Conservation (phyloP, 805 yeast genomes). For the Soucietia sequanensis region DNA sequence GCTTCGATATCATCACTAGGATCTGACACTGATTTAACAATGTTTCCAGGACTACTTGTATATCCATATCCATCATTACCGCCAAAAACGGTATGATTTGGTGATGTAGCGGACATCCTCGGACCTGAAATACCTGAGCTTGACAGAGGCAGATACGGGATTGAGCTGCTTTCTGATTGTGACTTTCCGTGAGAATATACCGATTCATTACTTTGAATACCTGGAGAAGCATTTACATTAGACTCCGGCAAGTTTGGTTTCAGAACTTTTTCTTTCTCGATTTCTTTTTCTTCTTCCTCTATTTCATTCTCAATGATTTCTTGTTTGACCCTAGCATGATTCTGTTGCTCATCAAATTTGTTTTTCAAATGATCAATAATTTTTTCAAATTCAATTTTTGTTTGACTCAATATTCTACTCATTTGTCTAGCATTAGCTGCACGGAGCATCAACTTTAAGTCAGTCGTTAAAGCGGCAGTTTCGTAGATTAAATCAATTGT, state of each 20-base stretch:
- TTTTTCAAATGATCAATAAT: constrained; percentile 21
- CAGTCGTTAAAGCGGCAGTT: constrained; percentile 58
- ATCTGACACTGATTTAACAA: not conserved
- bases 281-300: too few species aligned
- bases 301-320: too few species aligned
- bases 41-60: not conserved
- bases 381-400: constrained; percentile 24
- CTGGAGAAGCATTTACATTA: too few species aligned
- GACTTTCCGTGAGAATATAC: too few species aligned
- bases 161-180: too few species aligned
- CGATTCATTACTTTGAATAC: too few species aligned
- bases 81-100: not conserved
- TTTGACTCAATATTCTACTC: constrained; percentile 36
- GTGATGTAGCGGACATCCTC: not conserved
- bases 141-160: too few species aligned
- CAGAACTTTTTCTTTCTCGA: too few species aligned
- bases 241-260: too few species aligned
- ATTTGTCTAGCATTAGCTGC: constrained; percentile 54
- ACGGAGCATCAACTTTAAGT: constrained; percentile 60
- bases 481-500: constrained; percentile 62
- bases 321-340: too few species aligned
- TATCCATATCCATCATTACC: not conserved
- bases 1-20: too few species aligned
- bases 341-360: constrained; percentile 13
- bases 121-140: too few species aligned